phyloP scores from a whole-genome alignment of 2,329 filamentous ascomycete species.

The Penicillium sp. region DNA sequence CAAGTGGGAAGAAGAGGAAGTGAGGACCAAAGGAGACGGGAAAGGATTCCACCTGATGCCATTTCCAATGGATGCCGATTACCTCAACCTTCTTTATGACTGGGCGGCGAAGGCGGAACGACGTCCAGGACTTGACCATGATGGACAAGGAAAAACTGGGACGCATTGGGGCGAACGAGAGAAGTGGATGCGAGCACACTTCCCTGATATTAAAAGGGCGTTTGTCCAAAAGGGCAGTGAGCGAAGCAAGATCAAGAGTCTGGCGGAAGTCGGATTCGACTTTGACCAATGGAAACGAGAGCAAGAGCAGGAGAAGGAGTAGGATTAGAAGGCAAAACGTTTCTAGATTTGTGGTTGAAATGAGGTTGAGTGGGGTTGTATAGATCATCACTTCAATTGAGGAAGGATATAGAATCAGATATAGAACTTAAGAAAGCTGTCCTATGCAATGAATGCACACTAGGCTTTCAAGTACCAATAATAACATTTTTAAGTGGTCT shows the following conservation, averaged over 20 bases:
- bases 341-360: not conserved
- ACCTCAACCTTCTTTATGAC: conserved; percentile 49
- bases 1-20: conserved; percentile 62
- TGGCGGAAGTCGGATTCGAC: conserved; percentile 74
- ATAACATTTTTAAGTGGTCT: too few relatives aligned
- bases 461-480: too few relatives aligned
- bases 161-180: conserved; percentile 72
- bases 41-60: conserved; percentile 59
- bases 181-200: conserved; percentile 72
- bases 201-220: conserved; percentile 69
- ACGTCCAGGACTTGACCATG: conserved; percentile 46
- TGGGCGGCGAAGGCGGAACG: conserved; percentile 45
- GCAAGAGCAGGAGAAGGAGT: conserved; percentile 14
- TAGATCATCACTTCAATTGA: too few relatives aligned
- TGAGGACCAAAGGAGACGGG: conserved; percentile 51
- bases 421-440: too few relatives aligned
- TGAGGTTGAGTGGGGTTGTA: too few relatives aligned
- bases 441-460: too few relatives aligned
- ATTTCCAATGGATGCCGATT: conserved; percentile 53
- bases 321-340: not conserved
- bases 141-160: conserved; percentile 66
- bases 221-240: conserved; percentile 69
- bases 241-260: conserved; percentile 60
- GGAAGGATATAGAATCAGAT: too few relatives aligned
- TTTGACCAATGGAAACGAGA: conserved; percentile 50